Evolutionary conservation across 306 rosid genomes (phyloP).

Genomic region (Trichosanthes cucumerina): DNA sequence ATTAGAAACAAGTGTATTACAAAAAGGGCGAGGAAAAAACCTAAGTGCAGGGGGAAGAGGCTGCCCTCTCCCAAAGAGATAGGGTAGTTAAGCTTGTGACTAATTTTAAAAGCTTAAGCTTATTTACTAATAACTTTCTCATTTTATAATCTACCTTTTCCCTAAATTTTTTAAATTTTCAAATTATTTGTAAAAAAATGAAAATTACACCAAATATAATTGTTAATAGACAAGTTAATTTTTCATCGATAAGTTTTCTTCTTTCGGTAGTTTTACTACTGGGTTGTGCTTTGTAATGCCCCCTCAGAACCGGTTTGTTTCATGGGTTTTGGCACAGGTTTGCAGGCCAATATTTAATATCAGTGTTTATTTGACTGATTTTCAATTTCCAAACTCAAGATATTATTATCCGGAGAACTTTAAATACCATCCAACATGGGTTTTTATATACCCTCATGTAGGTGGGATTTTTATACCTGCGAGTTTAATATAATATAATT

Average conservation of each 20-base stretch:
- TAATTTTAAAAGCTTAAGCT: not conserved
- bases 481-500: no score
- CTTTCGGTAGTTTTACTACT: not conserved
- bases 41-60: not conserved
- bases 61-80: not conserved
- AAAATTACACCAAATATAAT: not conserved
- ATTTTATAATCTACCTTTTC: not conserved
- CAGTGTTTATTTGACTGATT: no score
- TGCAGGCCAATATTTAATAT: no score
- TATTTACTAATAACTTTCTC: not conserved
- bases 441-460: no score
- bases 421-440: no score
- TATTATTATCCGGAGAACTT: no score
- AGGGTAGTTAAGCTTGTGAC: not conserved
- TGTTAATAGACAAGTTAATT: not conserved
- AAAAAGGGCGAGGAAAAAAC: not conserved
- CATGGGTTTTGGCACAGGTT: no score
- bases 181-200: not conserved
- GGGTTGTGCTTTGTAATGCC: not conserved
- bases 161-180: not conserved
- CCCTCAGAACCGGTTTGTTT: no score
- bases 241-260: no score
- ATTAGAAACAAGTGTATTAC: not conserved
- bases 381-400: no score
- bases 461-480: no score